Conservation (phyloP, 192 early-diverging fungal species). For the Kappamyces sp. region DNA sequence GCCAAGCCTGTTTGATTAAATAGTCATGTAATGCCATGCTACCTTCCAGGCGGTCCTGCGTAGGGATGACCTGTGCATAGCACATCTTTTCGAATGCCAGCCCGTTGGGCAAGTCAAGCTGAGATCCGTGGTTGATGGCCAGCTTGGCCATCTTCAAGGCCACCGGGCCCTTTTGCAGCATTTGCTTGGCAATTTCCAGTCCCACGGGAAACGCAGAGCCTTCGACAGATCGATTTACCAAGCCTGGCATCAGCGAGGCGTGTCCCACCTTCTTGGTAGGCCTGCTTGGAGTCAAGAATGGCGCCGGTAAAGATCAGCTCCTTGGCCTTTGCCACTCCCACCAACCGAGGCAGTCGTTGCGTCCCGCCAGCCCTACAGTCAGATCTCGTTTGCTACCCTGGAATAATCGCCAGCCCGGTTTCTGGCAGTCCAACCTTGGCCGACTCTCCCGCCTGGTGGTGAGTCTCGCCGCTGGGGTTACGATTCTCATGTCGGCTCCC, state of each 20-base stretch:
- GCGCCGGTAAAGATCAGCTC: slow-evolving; percentile 87
- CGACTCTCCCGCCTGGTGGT: slow-evolving; percentile 35
- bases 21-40: not conserved
- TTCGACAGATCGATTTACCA: slow-evolving; percentile 74
- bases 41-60: slow-evolving; percentile 90
- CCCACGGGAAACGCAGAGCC: slow-evolving; percentile 64
- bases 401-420: slow-evolving; percentile 91
- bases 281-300: slow-evolving; percentile 57
- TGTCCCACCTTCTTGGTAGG: slow-evolving; percentile 57
- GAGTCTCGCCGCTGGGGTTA: too few relatives aligned
- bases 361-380: slow-evolving; percentile 75
- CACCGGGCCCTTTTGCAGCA: slow-evolving; percentile 75
- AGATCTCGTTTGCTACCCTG: slow-evolving; percentile 51
- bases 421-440: slow-evolving; percentile 88
- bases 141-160: slow-evolving; percentile 87
- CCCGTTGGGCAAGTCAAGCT: slow-evolving; percentile 77
- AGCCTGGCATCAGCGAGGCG: too few relatives aligned
- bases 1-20: slow-evolving; percentile 45
- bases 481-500: slow-evolving; percentile 78
- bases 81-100: slow-evolving; percentile 89
- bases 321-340: slow-evolving; percentile 82
- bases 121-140: slow-evolving; percentile 76
- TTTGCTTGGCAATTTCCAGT: slow-evolving; percentile 69
- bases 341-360: slow-evolving; percentile 79
- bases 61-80: slow-evolving; percentile 91